Percentiles rank a stretch among this genome's conserved stretches.
phyloP scores from a whole-genome alignment of 805 yeast genomes.

The Yamadazyma kitorensis region DNA sequence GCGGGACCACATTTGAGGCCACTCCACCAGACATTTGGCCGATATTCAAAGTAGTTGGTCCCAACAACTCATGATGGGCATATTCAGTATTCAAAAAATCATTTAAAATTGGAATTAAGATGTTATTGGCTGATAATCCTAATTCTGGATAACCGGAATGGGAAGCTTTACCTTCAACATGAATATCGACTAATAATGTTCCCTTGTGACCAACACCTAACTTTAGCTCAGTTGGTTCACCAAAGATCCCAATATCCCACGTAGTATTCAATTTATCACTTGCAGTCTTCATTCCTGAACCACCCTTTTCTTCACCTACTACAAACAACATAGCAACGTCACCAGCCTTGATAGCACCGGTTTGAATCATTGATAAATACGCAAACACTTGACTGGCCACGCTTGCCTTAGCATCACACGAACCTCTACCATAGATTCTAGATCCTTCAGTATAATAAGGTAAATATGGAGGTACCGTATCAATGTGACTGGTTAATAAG shows the following conservation, averaged over 20 bases:
- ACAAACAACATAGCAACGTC: conserved; percentile 60
- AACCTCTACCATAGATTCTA: conserved; percentile 61
- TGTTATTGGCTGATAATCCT: conserved; percentile 61
- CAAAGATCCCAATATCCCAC: conserved; percentile 66
- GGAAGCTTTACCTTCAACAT: conserved; percentile 54
- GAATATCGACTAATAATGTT: conserved; percentile 37
- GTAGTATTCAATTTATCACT: conserved; percentile 34
- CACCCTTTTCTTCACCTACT: conserved; percentile 70
- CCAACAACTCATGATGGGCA: conserved; percentile 54
- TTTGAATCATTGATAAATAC: conserved; percentile 42
- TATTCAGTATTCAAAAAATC: conserved; percentile 41
- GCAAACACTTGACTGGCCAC: conserved; percentile 63
- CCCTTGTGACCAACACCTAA: conserved; percentile 74
- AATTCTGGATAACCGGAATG: conserved; percentile 72
- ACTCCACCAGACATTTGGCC: conserved; percentile 60
- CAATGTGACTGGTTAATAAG: conserved; percentile 62
- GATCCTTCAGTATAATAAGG: conserved; percentile 48
- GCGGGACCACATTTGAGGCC: conserved; percentile 67
- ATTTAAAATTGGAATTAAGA: conserved; percentile 49
- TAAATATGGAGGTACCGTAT: conserved; percentile 68
- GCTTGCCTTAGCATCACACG: conserved; percentile 70
- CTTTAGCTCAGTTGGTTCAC: conserved; percentile 72
- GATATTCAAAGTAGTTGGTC: conserved; percentile 59
- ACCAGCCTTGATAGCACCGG: conserved; percentile 43
- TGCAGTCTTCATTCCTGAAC: conserved; percentile 57